Evolutionary conservation across 176 grass and related monocot genomes (phyloP), one percentile per base, ranked within the genome.

Genomic region (Luzula sylvatica): DNA sequence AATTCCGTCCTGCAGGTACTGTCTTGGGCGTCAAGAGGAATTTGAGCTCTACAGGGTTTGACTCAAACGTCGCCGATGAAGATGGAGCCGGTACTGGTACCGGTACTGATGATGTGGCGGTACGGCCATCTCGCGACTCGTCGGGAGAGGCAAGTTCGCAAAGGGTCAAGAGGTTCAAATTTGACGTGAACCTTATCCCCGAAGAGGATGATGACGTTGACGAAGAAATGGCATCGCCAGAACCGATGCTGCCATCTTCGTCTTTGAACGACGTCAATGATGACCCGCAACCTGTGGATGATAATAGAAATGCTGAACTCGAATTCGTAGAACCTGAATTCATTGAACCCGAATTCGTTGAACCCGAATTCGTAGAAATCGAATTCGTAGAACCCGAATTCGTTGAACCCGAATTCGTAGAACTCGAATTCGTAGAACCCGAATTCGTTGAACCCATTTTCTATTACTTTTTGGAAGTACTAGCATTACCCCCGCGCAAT

Each of bases 1-100:
- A 58, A 22, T 79, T 79, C 57, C 61, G 60, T 8, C 53, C 53
- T 26, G 75, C 68, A 3, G 61, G 53, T 53, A 52, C 75, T 38
- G 43, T 52, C 12, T 66, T 38, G 45, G 50, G 38, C 20, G n/a
- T n/a, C 21, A 72, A 56, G 17, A n/a, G 50, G 11, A 49, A 72
- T 23, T 54, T 22, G 2, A 73, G 41, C 9, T 73, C 46, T 23
- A 11, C 55, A 41, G 70, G 47, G 22, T 53, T 73, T 73, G 70
- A 73, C 64, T 29, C 64, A 23, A 73, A 73, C 62, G 70, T 67
- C 15, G 29, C 44, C 24, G 61, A 72, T 28, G 17, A 7, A 25
- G 61, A 71, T 48, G 23, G n/a, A n/a, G n/a, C n/a, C n/a, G n/a
- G n/a, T n/a, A n/a, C n/a, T n/a, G n/a, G n/a, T n/a, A n/a, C n/a